These are phyloP conservation scores for Carex pumila DNA, from an alignment of 176 grass and related monocot genomes.

Conservation along the genomic window DNA sequence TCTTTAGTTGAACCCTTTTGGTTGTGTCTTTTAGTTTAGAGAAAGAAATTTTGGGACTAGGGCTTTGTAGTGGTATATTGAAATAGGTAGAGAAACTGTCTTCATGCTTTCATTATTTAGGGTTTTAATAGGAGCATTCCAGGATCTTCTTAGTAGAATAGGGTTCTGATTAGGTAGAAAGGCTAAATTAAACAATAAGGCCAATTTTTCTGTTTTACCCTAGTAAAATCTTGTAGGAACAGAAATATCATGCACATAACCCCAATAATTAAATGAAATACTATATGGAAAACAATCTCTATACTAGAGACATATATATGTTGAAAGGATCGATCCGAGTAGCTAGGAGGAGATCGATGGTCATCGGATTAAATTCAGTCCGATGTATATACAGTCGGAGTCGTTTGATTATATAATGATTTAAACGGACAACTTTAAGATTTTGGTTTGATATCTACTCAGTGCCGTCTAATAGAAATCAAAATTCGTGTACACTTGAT, in stretches of 20 bases:
- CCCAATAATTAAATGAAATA: background rate
- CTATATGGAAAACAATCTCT: background rate
- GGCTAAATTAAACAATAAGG: background rate
- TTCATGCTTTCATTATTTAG: slow-evolving; percentile 20
- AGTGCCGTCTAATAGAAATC: no score
- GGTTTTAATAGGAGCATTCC: slow-evolving; percentile 21
- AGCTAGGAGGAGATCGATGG: no score
- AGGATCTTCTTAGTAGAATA: slow-evolving; percentile 21
- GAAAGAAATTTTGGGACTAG: background rate
- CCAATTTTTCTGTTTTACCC: background rate
- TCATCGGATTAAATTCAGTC: no score
- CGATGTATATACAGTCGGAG: no score
- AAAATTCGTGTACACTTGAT: no score
- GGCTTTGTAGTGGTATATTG: slow-evolving; percentile 8
- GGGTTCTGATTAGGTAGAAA: slow-evolving; percentile 40
- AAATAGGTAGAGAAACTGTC: slow-evolving; percentile 14
- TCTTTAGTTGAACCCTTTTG: slow-evolving; percentile 2
- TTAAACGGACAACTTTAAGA: no score
- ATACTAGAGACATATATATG: background rate
- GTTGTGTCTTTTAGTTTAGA: slow-evolving; percentile 3
- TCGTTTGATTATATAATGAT: no score
- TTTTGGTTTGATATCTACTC: no score
- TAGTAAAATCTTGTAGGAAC: background rate
- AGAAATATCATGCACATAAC: background rate
- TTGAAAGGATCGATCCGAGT: no score